Base-by-base conservation (phyloP, 192 early-diverging fungal genomes). In the Phycomyces nitens region DNA sequence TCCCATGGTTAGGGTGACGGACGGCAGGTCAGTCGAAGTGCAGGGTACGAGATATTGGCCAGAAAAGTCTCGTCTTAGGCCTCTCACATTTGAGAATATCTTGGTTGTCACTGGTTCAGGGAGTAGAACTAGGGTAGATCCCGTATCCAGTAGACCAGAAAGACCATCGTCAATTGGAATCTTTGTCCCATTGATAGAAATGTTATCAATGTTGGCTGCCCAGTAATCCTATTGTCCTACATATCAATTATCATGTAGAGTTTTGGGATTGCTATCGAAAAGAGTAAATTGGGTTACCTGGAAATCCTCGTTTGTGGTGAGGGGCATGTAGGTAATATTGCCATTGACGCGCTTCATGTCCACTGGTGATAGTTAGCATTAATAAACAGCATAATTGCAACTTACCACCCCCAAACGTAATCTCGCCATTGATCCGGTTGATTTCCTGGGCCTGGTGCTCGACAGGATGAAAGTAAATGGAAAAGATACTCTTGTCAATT, bases 371-470 rank as follows among this genome's bases (percentile, higher is more conserved):
- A n/a, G n/a, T n/a, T n/a, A n/a, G n/a, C n/a, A n/a, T n/a, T n/a
- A n/a, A n/a, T n/a, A n/a, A n/a, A n/a, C n/a, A n/a, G n/a, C n/a
- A n/a, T n/a, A n/a, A n/a, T n/a, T n/a, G 29, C 29, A 18, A 1
- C 5, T 56, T 53, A 65, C 71, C 64, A 56, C 71, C 71, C 24
- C 71, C 71, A 64, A 73, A 73, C 5, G 61, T 60, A 10, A 73
- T 34, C 22, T 62, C 60, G 1, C 71, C 71, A 34, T 73, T 62
- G 21, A 73, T 64, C 12, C 65, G 24, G 5, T 53, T 47, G 1
- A 44, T 14, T 5, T 16, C 27, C 22, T 20, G 29, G 12, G 11
- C 24, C 27, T 56, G 22, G 2, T 61, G 14, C 11, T 56, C 50
- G 20, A 60, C n/a, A 5, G 61, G 65, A 10, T 64, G 50, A 26